Percentiles rank a stretch among this genome's conserved stretches.
Evolutionary conservation across 805 yeast genomes (phyloP).

Genomic region (Nematodospora valgi): DNA sequence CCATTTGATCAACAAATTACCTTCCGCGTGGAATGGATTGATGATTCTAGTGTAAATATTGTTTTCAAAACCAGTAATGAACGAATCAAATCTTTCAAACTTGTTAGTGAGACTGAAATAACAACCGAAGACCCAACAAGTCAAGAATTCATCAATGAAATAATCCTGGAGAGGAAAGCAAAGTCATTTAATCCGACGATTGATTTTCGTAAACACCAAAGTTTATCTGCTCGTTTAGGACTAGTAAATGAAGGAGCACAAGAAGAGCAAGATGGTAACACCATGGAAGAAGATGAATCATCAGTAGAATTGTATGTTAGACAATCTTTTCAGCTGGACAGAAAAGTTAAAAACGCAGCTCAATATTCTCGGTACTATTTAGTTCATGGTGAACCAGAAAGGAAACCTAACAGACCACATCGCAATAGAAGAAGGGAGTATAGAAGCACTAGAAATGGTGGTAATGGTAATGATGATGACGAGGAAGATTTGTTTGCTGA

Average conservation of each 20-base stretch:
- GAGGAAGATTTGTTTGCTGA: slow-evolving; percentile 37
- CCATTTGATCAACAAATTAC: slow-evolving; percentile 28
- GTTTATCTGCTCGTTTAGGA: slow-evolving; percentile 29
- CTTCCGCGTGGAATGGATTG: slow-evolving; percentile 61
- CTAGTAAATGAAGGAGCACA: slow-evolving; percentile 9
- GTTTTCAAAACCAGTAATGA: slow-evolving; percentile 46
- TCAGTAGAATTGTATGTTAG: slow-evolving; percentile 41
- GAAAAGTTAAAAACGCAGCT: slow-evolving; percentile 54
- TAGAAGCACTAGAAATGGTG: slow-evolving; percentile 3
- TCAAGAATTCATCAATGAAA: slow-evolving; percentile 11
- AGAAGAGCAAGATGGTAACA: slow-evolving; percentile 9
- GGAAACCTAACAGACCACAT: slow-evolving; percentile 22
- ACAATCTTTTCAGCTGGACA: slow-evolving; percentile 51
- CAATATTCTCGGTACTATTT: slow-evolving; percentile 62
- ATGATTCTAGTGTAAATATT: slow-evolving; percentile 57
- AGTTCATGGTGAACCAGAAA: slow-evolving; percentile 68
- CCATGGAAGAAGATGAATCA: slow-evolving; percentile 39
- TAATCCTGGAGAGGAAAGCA: slow-evolving; percentile 37
- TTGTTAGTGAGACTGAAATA: slow-evolving; percentile 19
- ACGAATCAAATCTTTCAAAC: slow-evolving; percentile 34
- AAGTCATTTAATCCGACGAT: slow-evolving; percentile 37
- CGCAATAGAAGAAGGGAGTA: slow-evolving; percentile 10
- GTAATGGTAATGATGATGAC: slow-evolving; percentile 13
- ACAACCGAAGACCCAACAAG: slow-evolving; percentile 4
- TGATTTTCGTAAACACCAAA: slow-evolving; percentile 28